Percentiles rank a stretch among this genome's conserved stretches.
Evolutionary conservation across 176 grass and related monocot species (phyloP).

Genomic region (Musa schizocarpa): DNA sequence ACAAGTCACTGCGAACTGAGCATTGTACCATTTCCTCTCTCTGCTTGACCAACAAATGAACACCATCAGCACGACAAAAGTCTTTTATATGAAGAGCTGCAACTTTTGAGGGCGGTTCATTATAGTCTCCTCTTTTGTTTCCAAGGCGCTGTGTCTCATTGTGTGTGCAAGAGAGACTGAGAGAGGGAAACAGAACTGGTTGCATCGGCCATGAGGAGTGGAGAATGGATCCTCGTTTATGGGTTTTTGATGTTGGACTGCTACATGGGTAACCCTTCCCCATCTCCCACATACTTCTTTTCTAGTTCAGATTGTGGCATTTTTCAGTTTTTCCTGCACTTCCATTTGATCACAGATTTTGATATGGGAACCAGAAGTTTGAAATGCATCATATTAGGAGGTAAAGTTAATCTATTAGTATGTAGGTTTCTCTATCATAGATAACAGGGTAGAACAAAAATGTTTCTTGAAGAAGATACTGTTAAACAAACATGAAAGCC

Average conservation of each 20-base stretch:
- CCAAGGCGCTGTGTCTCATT: not conserved
- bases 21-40: not conserved
- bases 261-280: constrained; percentile 37
- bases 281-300: constrained; percentile 8
- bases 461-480: too few species aligned
- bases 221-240: constrained; percentile 33
- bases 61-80: not conserved
- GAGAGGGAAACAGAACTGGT: not conserved
- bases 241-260: constrained; percentile 37
- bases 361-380: too few species aligned
- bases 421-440: too few species aligned
- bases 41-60: not conserved
- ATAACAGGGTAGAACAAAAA: too few species aligned
- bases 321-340: not conserved
- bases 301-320: not conserved
- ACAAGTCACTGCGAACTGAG: not conserved
- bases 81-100: not conserved
- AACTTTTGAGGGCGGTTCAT: not conserved
- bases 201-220: constrained; percentile 31
- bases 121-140: not conserved
- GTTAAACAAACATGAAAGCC: too few species aligned
- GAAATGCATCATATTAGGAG: too few species aligned
- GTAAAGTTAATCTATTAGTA: too few species aligned
- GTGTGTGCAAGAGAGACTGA: not conserved
- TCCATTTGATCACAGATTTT: too few species aligned